Percentiles rank a stretch among this genome's conserved stretches.
phyloP scores from a whole-genome alignment of 73 alveolate genomes.

The Urostyla sp. region DNA sequence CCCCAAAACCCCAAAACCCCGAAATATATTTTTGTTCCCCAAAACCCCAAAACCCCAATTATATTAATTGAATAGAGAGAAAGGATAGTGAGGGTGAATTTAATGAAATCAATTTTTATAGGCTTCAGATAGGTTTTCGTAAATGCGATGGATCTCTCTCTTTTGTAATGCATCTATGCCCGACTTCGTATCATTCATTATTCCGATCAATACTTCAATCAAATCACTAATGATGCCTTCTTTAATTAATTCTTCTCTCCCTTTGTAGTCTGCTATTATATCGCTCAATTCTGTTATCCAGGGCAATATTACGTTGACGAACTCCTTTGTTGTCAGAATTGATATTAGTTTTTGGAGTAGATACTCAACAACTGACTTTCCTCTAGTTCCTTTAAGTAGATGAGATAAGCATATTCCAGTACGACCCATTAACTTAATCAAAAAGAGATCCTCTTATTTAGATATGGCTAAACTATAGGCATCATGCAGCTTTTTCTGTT shows the following conservation, averaged over 20 bases:
- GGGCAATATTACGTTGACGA: slow-evolving; percentile 39
- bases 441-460: slow-evolving; percentile 19
- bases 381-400: background rate
- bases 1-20: too few relatives aligned
- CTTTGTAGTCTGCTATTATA: slow-evolving; percentile 17
- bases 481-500: background rate
- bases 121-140: slow-evolving; percentile 24
- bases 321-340: slow-evolving; percentile 28
- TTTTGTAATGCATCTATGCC: slow-evolving; percentile 34
- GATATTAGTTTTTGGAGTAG: slow-evolving; percentile 13
- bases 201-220: slow-evolving; percentile 28
- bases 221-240: slow-evolving; percentile 8
- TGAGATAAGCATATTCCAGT: slow-evolving; percentile 54
- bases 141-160: slow-evolving; percentile 19
- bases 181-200: slow-evolving; percentile 33
- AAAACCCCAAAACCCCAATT: too few relatives aligned
- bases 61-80: too few relatives aligned
- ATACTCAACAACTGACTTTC: background rate
- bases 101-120: slow-evolving; percentile 19
- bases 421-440: slow-evolving; percentile 53
- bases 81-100: too few relatives aligned
- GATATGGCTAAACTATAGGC: slow-evolving; percentile 30
- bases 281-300: slow-evolving; percentile 48
- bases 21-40: too few relatives aligned
- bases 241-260: background rate